Percentiles rank a stretch among this genome's conserved stretches.
These are phyloP conservation scores for Rosa multiflora DNA, from an alignment of 306 rosid genomes.

Conservation along the genomic window DNA sequence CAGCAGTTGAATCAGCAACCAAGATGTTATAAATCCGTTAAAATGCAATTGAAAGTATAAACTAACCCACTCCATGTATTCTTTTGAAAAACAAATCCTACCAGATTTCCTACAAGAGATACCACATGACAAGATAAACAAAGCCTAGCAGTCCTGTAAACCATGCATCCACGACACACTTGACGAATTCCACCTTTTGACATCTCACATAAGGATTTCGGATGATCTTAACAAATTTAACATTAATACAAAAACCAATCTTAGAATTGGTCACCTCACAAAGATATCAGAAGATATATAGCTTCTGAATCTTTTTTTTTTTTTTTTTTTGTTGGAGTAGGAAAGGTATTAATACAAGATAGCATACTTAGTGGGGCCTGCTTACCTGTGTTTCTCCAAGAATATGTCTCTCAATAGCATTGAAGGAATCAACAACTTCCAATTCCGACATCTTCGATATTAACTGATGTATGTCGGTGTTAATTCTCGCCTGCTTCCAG, in stretches of 20 bases:
- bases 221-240: not conserved
- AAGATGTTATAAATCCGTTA: not conserved
- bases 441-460: constrained; percentile 66
- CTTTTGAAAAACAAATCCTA: not conserved
- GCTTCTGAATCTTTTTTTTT: not conserved
- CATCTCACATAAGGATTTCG: not conserved
- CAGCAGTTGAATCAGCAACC: not conserved
- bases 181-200: not conserved
- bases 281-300: not conserved
- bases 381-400: constrained; percentile 68
- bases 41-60: not conserved
- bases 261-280: not conserved
- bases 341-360: constrained; percentile 2
- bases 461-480: constrained; percentile 57
- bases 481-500: constrained; percentile 83
- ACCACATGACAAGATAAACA: not conserved
- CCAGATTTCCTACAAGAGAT: not conserved
- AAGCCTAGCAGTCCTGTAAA: constrained; percentile 4
- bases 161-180: not conserved
- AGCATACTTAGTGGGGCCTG: constrained; percentile 2
- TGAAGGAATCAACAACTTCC: constrained; percentile 76
- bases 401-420: constrained; percentile 73
- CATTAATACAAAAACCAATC: not conserved
- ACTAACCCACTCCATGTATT: not conserved
- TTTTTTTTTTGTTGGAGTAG: not conserved